Evolutionary conservation across 1,139 yeast species (phyloP).

Genomic region (Geotrichum reessii): DNA sequence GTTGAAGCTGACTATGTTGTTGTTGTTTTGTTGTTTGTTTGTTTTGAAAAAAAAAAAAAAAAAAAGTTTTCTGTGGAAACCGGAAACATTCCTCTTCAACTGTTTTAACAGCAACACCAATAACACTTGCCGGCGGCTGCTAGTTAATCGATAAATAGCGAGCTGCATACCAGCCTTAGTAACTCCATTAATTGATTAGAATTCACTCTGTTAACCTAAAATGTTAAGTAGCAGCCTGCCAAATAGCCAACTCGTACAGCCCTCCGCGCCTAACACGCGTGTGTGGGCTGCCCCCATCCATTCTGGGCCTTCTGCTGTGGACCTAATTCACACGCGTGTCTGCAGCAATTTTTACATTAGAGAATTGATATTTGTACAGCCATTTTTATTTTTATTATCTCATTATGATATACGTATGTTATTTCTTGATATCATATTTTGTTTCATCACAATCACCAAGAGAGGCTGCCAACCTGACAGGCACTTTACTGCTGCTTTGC

Average conservation of each 20-base stretch:
- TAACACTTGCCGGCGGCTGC: background rate
- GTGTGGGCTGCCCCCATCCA: background rate
- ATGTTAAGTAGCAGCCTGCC: background rate
- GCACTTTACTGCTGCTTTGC: conserved; percentile 17
- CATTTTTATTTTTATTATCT: background rate
- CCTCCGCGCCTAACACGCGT: background rate
- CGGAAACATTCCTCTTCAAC: background rate
- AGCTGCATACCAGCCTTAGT: background rate
- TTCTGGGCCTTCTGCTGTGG: background rate
- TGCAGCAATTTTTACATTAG: background rate
- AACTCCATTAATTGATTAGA: background rate
- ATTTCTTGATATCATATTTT: background rate
- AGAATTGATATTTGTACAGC: background rate
- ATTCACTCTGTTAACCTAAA: background rate
- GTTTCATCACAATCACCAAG: background rate
- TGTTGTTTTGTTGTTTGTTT: background rate
- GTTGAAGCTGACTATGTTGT: background rate
- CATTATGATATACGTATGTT: background rate
- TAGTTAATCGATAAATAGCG: background rate
- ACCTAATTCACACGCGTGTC: background rate
- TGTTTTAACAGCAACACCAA: background rate
- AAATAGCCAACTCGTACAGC: background rate
- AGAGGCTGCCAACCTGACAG: background rate
- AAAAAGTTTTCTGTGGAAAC: background rate
- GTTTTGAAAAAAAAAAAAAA: background rate